Base-by-base conservation (phyloP, 257 asterid genomes). In the Echites panduratus region DNA sequence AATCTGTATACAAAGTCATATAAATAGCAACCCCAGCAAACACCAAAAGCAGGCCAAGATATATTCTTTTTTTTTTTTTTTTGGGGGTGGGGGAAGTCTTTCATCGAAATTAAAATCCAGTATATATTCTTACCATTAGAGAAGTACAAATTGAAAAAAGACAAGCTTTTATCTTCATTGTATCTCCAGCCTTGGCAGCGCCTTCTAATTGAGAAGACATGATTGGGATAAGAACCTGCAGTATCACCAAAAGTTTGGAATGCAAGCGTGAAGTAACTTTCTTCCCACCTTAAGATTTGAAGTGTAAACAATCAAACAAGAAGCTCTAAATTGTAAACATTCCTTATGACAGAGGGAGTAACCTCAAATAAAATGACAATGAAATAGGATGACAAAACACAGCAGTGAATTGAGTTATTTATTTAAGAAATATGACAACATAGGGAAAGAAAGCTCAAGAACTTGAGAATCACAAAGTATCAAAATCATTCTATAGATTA, bases 181-280 rank as follows among this genome's bases (percentile, higher is more conserved):
- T 71, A 59, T 91, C 96, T 82, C 79, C 79, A 26, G 82, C 78
- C 73, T 67, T 72, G 65, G 81, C 82, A 49, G 98, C 97, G 4
- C 54, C 40, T 80, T 87, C 89, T 83, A 93, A 76, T 74, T 80
- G 82, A 78, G 86, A 80, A 63, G 92, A 82, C 75, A 89, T 69
- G 29, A 79, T 56, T 48, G 98, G 97, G 82, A 93, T 61, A 64
- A 93, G 96, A 83, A 88, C 85, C 98, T 93, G 91, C 85, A 85
- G 52, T 26, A 68, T 75, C 58, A 81, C 24, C 75, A 66, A 76
- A 71, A 48, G 70, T 68, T 49, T 66, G 68, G 66, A 75, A 61
- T 29, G 66, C n/a, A 14, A 61, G 22, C 2, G 43, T 61, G n/a
- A 5, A 12, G 10, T 12, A 12, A 14, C n/a, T 32, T 22, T 61